Base-by-base conservation (phyloP, 345 rosid species). In the Xanthoceras sorbifolium region DNA sequence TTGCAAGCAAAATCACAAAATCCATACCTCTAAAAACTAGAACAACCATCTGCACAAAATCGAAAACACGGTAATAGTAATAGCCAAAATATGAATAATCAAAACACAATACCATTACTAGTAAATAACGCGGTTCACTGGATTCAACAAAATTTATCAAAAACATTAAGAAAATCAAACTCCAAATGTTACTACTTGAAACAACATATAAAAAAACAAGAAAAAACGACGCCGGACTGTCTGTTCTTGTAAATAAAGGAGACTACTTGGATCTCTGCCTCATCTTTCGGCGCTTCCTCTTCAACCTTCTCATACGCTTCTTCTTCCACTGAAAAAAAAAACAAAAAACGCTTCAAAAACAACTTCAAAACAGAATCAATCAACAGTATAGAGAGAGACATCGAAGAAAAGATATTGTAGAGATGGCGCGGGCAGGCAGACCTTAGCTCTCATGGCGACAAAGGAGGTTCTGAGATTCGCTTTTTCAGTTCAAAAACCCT, bases 251-350 rank as follows among this genome's bases (percentile, higher is more conserved):
- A 15, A 44, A 44, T 17, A 15, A 36, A 10, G 65, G 25, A 46
- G 68, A 34, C 93, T 94, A 94, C 89, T 94, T 94, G 36, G 98
- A 94, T 88, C 98, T 87, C 87, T 94, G 98, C 71, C 97, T 91
- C 98, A 93, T 94, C 98, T 94, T 94, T 90, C 97, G 78, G 87
- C 97, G 92, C 97, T 94, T 94, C 93, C 98, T 93, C 98, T 94
- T 94, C 84, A 94, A 65, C 83, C 98, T 93, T 83, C 97, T 94
- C 98, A 94, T 94, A 66, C 98, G 97, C 98, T 93, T 94, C 97
- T 94, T 94, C 97, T 94, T 94, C 97, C 98, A 94, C 98, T 94
- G 85, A 36, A 73, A 25, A 48, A 67, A 81, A 60, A 31, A 12
- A 61, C 23, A 32, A 6, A 12, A 44, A n/a, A 71, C n/a, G 50